Conservation (phyloP, 2,329 filamentous ascomycete species). For the Pseudocercospora eumusae region DNA sequence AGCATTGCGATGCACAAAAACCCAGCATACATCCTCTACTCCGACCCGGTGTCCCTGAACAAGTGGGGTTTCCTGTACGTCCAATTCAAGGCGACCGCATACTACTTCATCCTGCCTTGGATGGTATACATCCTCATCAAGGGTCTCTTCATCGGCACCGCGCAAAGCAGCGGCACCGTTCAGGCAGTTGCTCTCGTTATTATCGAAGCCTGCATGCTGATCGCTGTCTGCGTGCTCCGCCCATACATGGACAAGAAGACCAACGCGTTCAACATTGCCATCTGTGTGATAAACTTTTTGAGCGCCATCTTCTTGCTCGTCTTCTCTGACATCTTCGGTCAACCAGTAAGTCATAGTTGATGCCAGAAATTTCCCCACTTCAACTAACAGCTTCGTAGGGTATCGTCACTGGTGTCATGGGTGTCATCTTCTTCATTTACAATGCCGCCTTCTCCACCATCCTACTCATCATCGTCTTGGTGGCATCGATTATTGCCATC, state of each 20-base stretch:
- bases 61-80: constrained; percentile 99
- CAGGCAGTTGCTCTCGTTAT: constrained; percentile 82
- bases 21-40: constrained; percentile 94
- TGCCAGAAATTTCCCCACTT: background rate
- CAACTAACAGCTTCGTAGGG: constrained; percentile 45
- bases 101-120: constrained; percentile 87
- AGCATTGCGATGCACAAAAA: constrained; percentile 93
- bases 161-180: constrained; percentile 67
- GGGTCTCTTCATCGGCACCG: constrained; percentile 82
- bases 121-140: constrained; percentile 82
- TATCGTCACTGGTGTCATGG: constrained; percentile 83
- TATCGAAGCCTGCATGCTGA: constrained; percentile 76
- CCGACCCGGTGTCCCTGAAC: constrained; percentile 88
- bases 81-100: constrained; percentile 91
- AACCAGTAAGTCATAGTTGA: constrained; percentile 60
- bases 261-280: constrained; percentile 93
- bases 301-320: constrained; percentile 87
- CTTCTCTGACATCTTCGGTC: constrained; percentile 83
- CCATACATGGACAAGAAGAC: constrained; percentile 99
- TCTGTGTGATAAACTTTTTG: constrained; percentile 84
- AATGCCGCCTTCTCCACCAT: constrained; percentile 83
- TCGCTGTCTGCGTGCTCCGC: constrained; percentile 74
- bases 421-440: constrained; percentile 83
- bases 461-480: constrained; percentile 77
- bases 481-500: constrained; percentile 76